Conservation (phyloP, 2,329 filamentous ascomycete genomes). For the Phaeosphaeriaceae sp. region DNA sequence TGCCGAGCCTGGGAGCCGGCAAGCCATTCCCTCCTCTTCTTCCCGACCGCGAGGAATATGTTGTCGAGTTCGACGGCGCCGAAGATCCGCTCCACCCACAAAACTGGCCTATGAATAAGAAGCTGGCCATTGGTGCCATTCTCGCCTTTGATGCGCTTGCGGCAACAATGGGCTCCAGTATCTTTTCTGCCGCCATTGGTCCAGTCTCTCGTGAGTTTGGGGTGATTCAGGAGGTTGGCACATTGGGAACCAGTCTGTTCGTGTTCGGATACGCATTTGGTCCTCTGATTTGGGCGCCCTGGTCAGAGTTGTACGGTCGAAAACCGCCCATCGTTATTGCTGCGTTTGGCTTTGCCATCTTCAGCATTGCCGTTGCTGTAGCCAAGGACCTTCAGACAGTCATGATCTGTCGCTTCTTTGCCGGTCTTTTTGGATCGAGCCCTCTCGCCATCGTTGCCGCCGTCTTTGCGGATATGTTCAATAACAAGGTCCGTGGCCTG, state of each 20-base stretch:
- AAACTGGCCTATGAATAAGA: conserved; percentile 85
- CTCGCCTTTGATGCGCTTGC: conserved; percentile 77
- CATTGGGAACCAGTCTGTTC: conserved; percentile 43
- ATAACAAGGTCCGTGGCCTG: conserved; percentile 53
- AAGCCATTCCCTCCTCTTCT: conserved; percentile 76
- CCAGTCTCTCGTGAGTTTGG: conserved; percentile 39
- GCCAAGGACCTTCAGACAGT: conserved; percentile 63
- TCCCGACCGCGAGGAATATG: conserved; percentile 77
- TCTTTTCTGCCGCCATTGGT: conserved; percentile 50
- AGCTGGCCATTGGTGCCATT: conserved; percentile 72
- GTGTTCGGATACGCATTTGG: conserved; percentile 50
- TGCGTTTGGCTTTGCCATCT: conserved; percentile 61
- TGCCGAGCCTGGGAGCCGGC: conserved; percentile 74
- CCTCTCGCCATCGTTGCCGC: conserved; percentile 61
- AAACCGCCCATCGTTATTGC: conserved; percentile 57
- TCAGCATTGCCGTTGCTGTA: conserved; percentile 58
- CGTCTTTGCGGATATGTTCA: conserved; percentile 66
- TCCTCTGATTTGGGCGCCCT: conserved; percentile 56
- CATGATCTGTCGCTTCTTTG: conserved; percentile 62
- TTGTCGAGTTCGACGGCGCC: conserved; percentile 82
- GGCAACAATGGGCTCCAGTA: conserved; percentile 68
- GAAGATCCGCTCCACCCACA: conserved; percentile 86
- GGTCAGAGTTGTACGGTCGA: conserved; percentile 62
- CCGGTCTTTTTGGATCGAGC: conserved; percentile 62
- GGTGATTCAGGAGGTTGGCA: conserved; percentile 40